These are phyloP conservation scores for Phlegmacium glaucopus DNA, from an alignment of 768 basidiomycete genomes.

Conservation along the genomic window DNA sequence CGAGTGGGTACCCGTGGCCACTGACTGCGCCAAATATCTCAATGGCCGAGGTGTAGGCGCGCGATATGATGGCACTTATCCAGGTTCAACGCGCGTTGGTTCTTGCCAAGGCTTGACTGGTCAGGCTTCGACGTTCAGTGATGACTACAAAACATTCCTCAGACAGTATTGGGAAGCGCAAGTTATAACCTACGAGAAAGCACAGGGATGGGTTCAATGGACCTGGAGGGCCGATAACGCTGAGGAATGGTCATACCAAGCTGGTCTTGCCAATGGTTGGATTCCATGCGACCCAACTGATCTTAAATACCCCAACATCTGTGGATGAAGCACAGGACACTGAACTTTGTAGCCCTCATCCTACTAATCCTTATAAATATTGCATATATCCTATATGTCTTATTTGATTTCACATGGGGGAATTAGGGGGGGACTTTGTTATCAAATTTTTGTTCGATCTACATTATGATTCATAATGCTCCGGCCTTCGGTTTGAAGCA, in stretches of 20 bases:
- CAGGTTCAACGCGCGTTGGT: slow-evolving; percentile 62
- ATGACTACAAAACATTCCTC: slow-evolving; percentile 75
- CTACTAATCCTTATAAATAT: too few species aligned
- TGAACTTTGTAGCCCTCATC: too few species aligned
- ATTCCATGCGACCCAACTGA: slow-evolving; percentile 60
- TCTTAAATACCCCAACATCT: slow-evolving; percentile 44
- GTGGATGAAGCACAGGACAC: slow-evolving; percentile 20
- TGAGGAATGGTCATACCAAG: slow-evolving; percentile 89
- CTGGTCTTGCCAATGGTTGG: slow-evolving; percentile 79
- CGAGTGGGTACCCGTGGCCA: slow-evolving; percentile 78
- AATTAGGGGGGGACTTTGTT: too few species aligned
- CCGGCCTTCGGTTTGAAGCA: too few species aligned
- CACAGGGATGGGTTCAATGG: slow-evolving; percentile 75
- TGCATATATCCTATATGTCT: too few species aligned
- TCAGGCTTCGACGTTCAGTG: slow-evolving; percentile 63
- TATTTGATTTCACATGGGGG: too few species aligned
- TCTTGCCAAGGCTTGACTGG: slow-evolving; percentile 74
- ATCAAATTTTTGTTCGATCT: too few species aligned
- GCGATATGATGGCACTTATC: slow-evolving; percentile 60
- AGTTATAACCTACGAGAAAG: slow-evolving; percentile 64
- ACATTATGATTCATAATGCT: too few species aligned
- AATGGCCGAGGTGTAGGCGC: slow-evolving; percentile 75
- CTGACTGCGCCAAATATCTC: slow-evolving; percentile 77
- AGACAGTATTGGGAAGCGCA: slow-evolving; percentile 84
- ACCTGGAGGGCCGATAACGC: slow-evolving; percentile 81